Evolutionary conservation across 305 asterid species (phyloP).

Genomic region (Rubia peregrina): DNA sequence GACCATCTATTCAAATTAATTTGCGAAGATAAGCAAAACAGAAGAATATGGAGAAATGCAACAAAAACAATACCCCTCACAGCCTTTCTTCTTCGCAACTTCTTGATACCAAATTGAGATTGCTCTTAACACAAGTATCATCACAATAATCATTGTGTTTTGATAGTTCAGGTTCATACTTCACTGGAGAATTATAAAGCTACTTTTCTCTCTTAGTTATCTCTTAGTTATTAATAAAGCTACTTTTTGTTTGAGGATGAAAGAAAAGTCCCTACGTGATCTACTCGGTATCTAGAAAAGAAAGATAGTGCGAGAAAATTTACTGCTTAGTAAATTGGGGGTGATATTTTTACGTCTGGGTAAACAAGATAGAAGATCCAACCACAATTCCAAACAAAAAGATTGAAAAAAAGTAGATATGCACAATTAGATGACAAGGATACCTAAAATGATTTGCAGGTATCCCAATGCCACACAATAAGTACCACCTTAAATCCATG

Average conservation of each 20-base stretch:
- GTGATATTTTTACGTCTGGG: not conserved
- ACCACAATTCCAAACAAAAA: conserved; percentile 2
- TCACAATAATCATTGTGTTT: not conserved
- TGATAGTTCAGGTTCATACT: not conserved
- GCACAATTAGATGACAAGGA: not conserved
- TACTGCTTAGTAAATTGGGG: not conserved
- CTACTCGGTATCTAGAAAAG: not conserved
- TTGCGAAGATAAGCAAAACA: not conserved
- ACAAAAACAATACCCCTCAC: not conserved
- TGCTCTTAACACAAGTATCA: not conserved
- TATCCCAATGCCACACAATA: conserved; percentile 8
- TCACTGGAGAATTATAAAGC: not conserved
- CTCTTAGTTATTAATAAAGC: no score
- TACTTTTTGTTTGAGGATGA: no score
- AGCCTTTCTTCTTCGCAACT: not conserved
- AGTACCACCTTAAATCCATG: conserved; percentile 3
- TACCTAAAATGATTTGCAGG: not conserved
- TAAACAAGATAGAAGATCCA: not conserved
- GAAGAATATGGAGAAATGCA: not conserved
- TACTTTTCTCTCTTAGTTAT: no score
- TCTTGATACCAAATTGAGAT: not conserved
- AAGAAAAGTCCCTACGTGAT: not conserved
- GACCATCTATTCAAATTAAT: not conserved
- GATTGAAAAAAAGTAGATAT: not conserved
- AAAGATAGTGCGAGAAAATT: not conserved